Evolutionary conservation across 306 rosid genomes (phyloP).

Genomic region (Trifolium fragiferum): DNA sequence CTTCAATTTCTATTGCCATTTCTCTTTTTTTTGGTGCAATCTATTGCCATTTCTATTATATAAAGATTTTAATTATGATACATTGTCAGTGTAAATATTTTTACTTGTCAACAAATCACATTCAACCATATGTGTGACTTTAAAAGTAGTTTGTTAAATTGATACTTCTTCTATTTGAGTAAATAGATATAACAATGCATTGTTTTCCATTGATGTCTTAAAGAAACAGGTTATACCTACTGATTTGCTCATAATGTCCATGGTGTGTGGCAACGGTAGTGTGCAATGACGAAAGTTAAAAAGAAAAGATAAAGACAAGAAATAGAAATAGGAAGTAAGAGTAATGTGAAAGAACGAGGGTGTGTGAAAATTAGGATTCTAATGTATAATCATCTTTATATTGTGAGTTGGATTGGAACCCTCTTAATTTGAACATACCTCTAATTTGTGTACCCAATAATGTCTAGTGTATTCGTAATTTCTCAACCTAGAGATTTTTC

Average conservation of each 20-base stretch:
- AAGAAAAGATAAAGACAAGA: not conserved
- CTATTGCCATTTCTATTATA: not conserved
- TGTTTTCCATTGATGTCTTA: not conserved
- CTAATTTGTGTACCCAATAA: not conserved
- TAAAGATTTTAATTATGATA: no score
- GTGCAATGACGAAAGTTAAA: constrained; percentile 2
- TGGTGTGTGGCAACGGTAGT: not conserved
- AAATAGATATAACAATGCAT: constrained; percentile 5
- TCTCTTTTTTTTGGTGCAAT: not conserved
- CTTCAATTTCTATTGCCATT: not conserved
- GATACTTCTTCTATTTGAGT: not conserved
- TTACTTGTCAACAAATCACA: no score
- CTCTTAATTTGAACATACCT: constrained; percentile 4
- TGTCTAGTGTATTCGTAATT: not conserved
- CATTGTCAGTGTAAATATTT: no score
- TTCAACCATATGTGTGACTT: no score
- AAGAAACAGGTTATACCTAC: not conserved
- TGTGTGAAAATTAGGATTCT: not conserved
- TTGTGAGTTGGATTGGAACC: constrained; percentile 23
- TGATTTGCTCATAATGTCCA: not conserved
- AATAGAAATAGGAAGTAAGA: not conserved
- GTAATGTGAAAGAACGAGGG: not conserved
- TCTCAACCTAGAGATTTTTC: constrained; percentile 1
- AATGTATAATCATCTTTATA: constrained; percentile 2
- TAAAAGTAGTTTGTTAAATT: no score